A percentile compares a stretch with the other conserved stretches of the same genome.
These are phyloP conservation scores for Salix brachista DNA, from an alignment of 345 rosid species.

Conservation along the genomic window DNA sequence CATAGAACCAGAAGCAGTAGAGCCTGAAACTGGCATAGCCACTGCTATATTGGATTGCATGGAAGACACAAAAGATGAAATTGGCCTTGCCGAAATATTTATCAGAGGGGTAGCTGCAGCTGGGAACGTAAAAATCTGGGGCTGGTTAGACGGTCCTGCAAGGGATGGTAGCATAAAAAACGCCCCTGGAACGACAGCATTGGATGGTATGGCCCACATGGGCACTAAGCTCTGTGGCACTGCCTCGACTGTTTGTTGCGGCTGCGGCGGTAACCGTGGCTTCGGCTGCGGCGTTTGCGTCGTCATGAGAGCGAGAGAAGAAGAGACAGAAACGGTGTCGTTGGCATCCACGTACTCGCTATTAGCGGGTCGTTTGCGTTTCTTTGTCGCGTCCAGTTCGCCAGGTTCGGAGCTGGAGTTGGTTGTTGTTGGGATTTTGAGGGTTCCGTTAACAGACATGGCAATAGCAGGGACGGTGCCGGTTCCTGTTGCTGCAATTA, in stretches of 20 bases:
- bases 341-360: constrained; percentile 66
- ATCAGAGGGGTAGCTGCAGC: constrained; percentile 43
- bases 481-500: constrained; percentile 83
- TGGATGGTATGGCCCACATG: constrained; percentile 80
- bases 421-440: constrained; percentile 74
- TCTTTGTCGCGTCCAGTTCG: constrained; percentile 48
- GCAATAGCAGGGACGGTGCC: constrained; percentile 94
- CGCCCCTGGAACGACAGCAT: constrained; percentile 55
- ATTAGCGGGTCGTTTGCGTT: constrained; percentile 65
- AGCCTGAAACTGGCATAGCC: constrained; percentile 24
- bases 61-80: constrained; percentile 54
- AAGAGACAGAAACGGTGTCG: constrained; percentile 42
- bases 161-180: constrained; percentile 57
- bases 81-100: constrained; percentile 48
- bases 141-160: constrained; percentile 41
- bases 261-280: not conserved
- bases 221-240: constrained; percentile 65
- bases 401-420: constrained; percentile 35
- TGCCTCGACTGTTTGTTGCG: constrained; percentile 15
- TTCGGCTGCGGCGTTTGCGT: not conserved
- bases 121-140: constrained; percentile 59
- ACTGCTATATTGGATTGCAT: constrained; percentile 40
- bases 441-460: constrained; percentile 80
- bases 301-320: constrained; percentile 53
- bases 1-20: constrained; percentile 29